A percentile compares a stretch with the other conserved stretches of the same genome.
These are phyloP conservation scores for Flammula alnicola DNA, from an alignment of 1,284 basidiomycete species.

Conservation along the genomic window DNA sequence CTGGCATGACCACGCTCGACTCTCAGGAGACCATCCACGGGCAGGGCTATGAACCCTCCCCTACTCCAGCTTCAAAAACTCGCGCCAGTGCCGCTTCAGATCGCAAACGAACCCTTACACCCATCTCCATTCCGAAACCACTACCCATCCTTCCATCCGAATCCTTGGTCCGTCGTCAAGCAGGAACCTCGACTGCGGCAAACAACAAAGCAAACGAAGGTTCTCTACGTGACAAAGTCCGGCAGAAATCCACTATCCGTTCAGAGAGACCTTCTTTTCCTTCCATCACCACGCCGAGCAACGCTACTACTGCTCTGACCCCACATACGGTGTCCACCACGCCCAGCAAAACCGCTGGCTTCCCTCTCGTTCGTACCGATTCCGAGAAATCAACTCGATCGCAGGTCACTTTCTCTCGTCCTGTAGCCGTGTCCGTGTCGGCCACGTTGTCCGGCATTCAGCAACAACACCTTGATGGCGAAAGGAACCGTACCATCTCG, in stretches of 20 bases:
- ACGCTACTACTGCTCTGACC: slow-evolving; percentile 72
- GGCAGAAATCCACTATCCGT: slow-evolving; percentile 58
- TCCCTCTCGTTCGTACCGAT: slow-evolving; percentile 48
- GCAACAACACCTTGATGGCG: slow-evolving; percentile 44
- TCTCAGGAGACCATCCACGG: slow-evolving; percentile 49
- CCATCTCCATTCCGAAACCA: slow-evolving; percentile 59
- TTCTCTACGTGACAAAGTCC: slow-evolving; percentile 20
- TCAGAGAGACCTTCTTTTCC: slow-evolving; percentile 45
- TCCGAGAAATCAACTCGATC: slow-evolving; percentile 47
- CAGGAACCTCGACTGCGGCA: slow-evolving; percentile 28
- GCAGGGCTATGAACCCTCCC: slow-evolving; percentile 62
- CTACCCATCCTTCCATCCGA: slow-evolving; percentile 66
- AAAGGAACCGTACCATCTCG: slow-evolving; percentile 46
- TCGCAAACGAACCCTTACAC: slow-evolving; percentile 39
- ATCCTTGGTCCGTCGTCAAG: slow-evolving; percentile 32
- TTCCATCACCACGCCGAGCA: slow-evolving; percentile 51
- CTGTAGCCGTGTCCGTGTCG: slow-evolving; percentile 54
- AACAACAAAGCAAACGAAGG: slow-evolving; percentile 17
- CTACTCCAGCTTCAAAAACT: slow-evolving; percentile 54
- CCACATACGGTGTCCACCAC: slow-evolving; percentile 61
- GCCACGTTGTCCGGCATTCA: slow-evolving; percentile 57
- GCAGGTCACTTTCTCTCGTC: slow-evolving; percentile 65
- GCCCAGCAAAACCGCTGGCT: slow-evolving; percentile 39
- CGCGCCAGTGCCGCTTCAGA: slow-evolving; percentile 16
- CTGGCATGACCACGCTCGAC: slow-evolving; percentile 39